Conservation (phyloP, 257 asterid species). For the Solanum neorickii region DNA sequence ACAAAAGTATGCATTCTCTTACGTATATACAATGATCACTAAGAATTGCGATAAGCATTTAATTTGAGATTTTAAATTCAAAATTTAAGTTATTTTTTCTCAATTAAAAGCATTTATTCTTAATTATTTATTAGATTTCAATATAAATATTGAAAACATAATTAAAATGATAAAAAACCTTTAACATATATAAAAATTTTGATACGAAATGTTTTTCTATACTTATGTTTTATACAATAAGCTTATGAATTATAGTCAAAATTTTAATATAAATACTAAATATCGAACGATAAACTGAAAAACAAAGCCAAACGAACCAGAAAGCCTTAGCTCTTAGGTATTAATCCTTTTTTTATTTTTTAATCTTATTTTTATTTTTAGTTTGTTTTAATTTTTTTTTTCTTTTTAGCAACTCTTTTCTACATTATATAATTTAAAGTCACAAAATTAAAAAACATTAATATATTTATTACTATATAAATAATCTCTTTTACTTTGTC, state of each 20-base stretch:
- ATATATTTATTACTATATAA: too few species aligned
- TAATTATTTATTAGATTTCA: too few species aligned
- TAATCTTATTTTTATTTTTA: too few species aligned
- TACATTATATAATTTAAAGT: too few species aligned
- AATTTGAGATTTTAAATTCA: rapidly evolving
- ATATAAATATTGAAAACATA: too few species aligned
- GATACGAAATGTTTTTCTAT: neutral
- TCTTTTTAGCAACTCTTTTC: too few species aligned
- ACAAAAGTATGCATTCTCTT: neutral
- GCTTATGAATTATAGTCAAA: neutral
- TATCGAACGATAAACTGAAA: neutral
- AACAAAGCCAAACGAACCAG: neutral
- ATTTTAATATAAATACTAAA: neutral
- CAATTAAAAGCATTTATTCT: too few species aligned
- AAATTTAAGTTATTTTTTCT: neutral
- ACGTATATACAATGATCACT: neutral
- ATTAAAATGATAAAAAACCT: neutral
- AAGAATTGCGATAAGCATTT: neutral
- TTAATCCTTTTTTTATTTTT: neutral
- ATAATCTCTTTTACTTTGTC: neutral
- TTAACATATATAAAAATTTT: too few species aligned
- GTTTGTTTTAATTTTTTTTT: rapidly evolving
- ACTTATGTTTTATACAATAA: neutral
- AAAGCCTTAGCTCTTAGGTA: neutral
- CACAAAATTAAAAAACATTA: neutral